Base-by-base conservation (phyloP, 305 asterid species). In the Ruellia speciosa region DNA sequence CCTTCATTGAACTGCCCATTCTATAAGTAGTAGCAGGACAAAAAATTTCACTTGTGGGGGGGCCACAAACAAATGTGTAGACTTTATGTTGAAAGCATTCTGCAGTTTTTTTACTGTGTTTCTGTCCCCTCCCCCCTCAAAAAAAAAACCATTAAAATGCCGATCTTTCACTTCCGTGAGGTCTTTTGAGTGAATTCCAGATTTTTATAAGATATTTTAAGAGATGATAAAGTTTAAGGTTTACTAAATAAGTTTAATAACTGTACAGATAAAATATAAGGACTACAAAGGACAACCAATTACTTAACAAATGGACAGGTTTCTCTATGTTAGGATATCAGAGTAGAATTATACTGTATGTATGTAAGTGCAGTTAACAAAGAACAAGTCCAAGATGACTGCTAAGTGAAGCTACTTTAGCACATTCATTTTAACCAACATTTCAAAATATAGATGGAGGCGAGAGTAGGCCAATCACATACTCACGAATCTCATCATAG, bases 401-500 rank as follows among this genome's bases (percentile, higher is more conserved):
- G 48, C 15, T 4, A 10, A 43, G 48, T 14, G 15, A 9, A 9
- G 20, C 18, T 47, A 47, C 18, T 47, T 14, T 5, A 47, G 14
- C 3, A 15, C 52, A 47, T 47, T 13, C 20, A 16, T 16, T 47
- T 43, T 9, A 47, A 15, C 52, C 18, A n/a, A 47, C 9, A 47
- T 14, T 47, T 47, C 19, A 53, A 18, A 18, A 18, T 0, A 20
- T 53, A 20, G 11, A 19, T 7, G 14, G 18, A 13, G 13, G 40
- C 4, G 4, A 52, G 31, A 8, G 18, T 20, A 52, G 15, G 15
- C 11, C 35, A 18, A 2, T 18, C 9, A 14, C 39, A 34, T 53
- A 53, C 58, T 53, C 18, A 14, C 20, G 20, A 20, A 53, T 53
- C 41, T 88, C 99, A 14, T 82, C 89, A 37, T 34, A 72, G 58